Conservation (phyloP, 805 yeast genomes). For the Ogataea henricii region DNA sequence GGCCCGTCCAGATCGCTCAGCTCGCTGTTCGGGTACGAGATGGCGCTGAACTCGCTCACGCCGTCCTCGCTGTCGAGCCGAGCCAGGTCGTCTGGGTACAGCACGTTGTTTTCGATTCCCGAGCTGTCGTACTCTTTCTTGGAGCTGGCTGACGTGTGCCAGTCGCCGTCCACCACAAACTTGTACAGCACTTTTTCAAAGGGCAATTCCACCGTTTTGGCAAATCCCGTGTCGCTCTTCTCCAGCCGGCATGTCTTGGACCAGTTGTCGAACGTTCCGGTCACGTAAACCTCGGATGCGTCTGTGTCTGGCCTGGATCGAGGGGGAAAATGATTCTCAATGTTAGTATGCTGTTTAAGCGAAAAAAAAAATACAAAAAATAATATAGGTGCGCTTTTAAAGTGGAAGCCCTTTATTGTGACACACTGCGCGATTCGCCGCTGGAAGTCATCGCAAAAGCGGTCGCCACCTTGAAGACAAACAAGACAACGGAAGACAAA, state of each 20-base stretch:
- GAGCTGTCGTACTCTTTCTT: slow-evolving; percentile 40
- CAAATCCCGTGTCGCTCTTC: slow-evolving; percentile 39
- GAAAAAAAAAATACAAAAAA: background rate
- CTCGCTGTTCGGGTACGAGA: slow-evolving; percentile 32
- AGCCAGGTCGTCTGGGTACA: slow-evolving; percentile 36
- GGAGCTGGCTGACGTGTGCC: slow-evolving; percentile 46
- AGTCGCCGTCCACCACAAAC: slow-evolving; percentile 60
- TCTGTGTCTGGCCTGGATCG: slow-evolving; percentile 36
- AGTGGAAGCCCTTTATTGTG: too few species aligned
- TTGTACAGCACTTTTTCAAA: slow-evolving; percentile 48
- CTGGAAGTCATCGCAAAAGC: too few species aligned
- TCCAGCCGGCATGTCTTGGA: slow-evolving; percentile 44
- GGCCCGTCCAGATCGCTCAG: slow-evolving; percentile 11
- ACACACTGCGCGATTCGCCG: too few species aligned
- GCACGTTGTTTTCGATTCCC: slow-evolving; percentile 56
- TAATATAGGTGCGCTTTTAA: too few species aligned
- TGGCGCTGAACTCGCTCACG: slow-evolving; percentile 35
- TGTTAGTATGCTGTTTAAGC: background rate
- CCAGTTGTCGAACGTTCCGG: slow-evolving; percentile 67
- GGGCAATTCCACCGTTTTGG: slow-evolving; percentile 46
- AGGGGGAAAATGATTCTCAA: too few species aligned
- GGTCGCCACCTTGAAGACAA: too few species aligned
- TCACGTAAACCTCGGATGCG: slow-evolving; percentile 49
- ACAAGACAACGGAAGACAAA: too few species aligned
- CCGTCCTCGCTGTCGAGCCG: slow-evolving; percentile 24